Conservation (phyloP, 148 eudicot genomes). For the Silene conica region DNA sequence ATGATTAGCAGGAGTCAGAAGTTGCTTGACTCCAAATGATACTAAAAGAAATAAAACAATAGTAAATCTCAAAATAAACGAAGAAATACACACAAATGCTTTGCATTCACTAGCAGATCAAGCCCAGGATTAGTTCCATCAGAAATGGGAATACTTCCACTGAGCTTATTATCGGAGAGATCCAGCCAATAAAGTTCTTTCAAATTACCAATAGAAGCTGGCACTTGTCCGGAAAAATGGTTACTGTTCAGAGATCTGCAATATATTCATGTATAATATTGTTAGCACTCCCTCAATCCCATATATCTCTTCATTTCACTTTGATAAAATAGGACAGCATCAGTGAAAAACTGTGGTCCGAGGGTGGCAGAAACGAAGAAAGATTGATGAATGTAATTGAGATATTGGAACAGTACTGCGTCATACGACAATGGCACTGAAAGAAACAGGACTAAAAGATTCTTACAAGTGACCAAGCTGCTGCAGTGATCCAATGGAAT, state of each 20-base stretch:
- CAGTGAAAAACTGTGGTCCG: no score
- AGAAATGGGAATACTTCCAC: slow-evolving; percentile 71
- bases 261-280: background rate
- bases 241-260: slow-evolving; percentile 72
- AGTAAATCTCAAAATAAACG: background rate
- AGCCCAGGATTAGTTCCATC: slow-evolving; percentile 48
- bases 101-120: slow-evolving; percentile 48
- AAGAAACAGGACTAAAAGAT: background rate
- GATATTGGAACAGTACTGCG: no score
- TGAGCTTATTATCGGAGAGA: slow-evolving; percentile 62
- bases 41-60: background rate
- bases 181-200: slow-evolving; percentile 64
- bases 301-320: background rate
- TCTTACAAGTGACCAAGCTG: slow-evolving; percentile 63
- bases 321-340: background rate
- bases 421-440: no score
- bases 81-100: slow-evolving; percentile 63
- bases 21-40: background rate
- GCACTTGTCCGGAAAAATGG: slow-evolving; percentile 57
- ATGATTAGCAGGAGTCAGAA: slow-evolving; percentile 10
- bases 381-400: no score
- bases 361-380: no score
- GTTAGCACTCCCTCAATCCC: background rate
- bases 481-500: slow-evolving; percentile 59
- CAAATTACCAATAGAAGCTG: slow-evolving; percentile 62